Percentiles rank a stretch among this genome's conserved stretches.
Conservation (phyloP, 805 yeast species). For the Candida oleophila region DNA sequence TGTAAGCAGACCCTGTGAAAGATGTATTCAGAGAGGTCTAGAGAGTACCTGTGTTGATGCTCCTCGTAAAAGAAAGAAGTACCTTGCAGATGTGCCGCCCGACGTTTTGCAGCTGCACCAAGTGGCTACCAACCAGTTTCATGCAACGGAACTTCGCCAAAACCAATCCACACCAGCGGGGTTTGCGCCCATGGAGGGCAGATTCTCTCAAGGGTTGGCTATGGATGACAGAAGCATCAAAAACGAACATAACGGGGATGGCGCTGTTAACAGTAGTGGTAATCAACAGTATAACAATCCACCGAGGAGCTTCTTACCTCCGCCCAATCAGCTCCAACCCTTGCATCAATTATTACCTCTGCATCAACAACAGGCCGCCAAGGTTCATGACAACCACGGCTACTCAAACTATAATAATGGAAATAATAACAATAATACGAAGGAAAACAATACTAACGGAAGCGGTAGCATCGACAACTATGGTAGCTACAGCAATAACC, state of each 20-base stretch:
- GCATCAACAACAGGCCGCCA: background rate
- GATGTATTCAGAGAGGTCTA: conserved; percentile 73
- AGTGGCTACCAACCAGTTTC: background rate
- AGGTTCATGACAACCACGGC: conserved; percentile 1
- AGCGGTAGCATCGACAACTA: background rate
- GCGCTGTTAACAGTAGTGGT: background rate
- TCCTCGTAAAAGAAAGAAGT: conserved; percentile 82
- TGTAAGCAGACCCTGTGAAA: conserved; percentile 72
- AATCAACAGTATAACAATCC: background rate
- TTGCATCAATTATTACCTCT: background rate
- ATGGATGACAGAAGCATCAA: background rate
- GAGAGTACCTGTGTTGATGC: conserved; percentile 80
- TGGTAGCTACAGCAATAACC: background rate
- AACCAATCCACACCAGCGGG: conserved; percentile 5
- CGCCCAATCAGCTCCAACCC: conserved; percentile 6
- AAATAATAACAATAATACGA: background rate
- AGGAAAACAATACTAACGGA: background rate
- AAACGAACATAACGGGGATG: background rate
- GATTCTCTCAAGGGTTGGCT: background rate
- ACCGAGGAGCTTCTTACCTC: background rate
- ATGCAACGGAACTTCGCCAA: conserved; percentile 14
- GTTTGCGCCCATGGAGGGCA: background rate
- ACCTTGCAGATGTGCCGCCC: conserved; percentile 60
- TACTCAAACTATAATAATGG: background rate
- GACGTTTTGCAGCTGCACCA: conserved; percentile 11